A percentile compares a stretch with the other conserved stretches of the same genome.
These are phyloP conservation scores for Pestalotiopsis sp. DNA, from an alignment of 2,329 filamentous ascomycete genomes.

Conservation along the genomic window DNA sequence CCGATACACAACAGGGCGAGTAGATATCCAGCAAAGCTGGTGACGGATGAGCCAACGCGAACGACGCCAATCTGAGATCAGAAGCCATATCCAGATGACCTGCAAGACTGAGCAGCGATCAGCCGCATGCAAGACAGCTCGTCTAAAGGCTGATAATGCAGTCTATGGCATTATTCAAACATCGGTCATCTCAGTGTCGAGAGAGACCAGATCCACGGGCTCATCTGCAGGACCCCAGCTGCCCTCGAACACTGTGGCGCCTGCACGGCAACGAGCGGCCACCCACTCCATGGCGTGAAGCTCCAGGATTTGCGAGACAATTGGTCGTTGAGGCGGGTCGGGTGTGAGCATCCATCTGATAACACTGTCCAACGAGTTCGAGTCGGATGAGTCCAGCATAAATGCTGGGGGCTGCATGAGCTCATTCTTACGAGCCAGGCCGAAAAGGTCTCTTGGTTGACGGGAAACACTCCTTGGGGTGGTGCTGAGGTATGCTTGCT, in stretches of 20 bases:
- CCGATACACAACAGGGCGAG: not conserved
- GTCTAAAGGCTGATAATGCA: conserved; percentile 19
- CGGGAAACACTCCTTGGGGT: conserved; percentile 23
- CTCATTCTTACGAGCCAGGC: conserved; percentile 49
- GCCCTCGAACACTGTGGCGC: conserved; percentile 94
- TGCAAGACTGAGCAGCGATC: conserved; percentile 30
- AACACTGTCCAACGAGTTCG: conserved; percentile 77
- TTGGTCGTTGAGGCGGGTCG: conserved; percentile 71
- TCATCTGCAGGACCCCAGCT: conserved; percentile 83
- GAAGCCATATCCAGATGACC: conserved; percentile 27
- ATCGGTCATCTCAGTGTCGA: conserved; percentile 61
- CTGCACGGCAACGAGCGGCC: conserved; percentile 71
- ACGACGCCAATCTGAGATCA: conserved; percentile 22
- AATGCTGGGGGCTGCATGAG: conserved; percentile 72
- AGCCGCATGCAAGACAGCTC: conserved; percentile 14
- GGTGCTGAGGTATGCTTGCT: conserved; percentile 22
- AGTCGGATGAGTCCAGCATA: conserved; percentile 76
- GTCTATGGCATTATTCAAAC: conserved; percentile 38
- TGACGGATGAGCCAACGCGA: conserved; percentile 26
- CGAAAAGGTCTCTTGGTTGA: conserved; percentile 44
- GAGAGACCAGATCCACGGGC: conserved; percentile 35
- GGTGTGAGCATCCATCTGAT: conserved; percentile 87
- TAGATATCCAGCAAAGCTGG: conserved; percentile 31
- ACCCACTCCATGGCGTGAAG: conserved; percentile 81
- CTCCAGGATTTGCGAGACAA: conserved; percentile 70